Percentiles rank a stretch among this genome's conserved stretches.
Evolutionary conservation across 495 filamentous ascomycete genomes (phyloP).

Genomic region (Jackrogersella minutella): DNA sequence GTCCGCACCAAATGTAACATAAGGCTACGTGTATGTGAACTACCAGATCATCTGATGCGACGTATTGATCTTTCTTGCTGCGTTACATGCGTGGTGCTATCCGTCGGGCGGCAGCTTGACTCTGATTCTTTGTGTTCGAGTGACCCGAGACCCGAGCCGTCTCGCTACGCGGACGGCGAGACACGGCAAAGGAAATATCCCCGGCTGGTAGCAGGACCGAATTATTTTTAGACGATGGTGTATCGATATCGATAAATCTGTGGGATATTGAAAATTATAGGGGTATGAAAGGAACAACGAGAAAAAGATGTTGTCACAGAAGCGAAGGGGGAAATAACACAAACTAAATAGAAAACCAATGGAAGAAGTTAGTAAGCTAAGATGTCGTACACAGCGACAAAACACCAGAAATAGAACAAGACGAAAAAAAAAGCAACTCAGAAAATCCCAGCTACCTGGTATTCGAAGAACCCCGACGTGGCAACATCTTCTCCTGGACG

Average conservation of each 20-base stretch:
- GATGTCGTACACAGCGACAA: not conserved
- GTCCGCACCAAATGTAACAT: slow-evolving; percentile 2
- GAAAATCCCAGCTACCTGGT: not conserved
- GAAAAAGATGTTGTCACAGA: not conserved
- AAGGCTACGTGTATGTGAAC: slow-evolving; percentile 8
- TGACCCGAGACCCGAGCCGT: slow-evolving; percentile 18
- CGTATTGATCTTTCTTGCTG: not conserved
- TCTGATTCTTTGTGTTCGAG: not conserved
- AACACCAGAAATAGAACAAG: not conserved
- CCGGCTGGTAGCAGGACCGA: not conserved
- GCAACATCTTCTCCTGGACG: not conserved
- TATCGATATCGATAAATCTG: not conserved
- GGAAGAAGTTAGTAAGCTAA: not conserved
- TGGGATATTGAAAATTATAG: not conserved
- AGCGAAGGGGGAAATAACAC: not conserved
- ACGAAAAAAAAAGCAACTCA: not conserved
- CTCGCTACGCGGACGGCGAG: slow-evolving; percentile 6
- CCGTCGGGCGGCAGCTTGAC: not conserved
- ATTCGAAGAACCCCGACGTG: not conserved
- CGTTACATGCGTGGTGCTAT: not conserved
- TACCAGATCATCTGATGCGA: not conserved
- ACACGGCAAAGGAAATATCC: not conserved
- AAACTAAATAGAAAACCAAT: not conserved
- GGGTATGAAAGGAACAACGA: not conserved
- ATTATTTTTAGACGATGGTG: not conserved